Conservation (phyloP, 1,284 basidiomycete species). For the Fomitopsis palustris region DNA sequence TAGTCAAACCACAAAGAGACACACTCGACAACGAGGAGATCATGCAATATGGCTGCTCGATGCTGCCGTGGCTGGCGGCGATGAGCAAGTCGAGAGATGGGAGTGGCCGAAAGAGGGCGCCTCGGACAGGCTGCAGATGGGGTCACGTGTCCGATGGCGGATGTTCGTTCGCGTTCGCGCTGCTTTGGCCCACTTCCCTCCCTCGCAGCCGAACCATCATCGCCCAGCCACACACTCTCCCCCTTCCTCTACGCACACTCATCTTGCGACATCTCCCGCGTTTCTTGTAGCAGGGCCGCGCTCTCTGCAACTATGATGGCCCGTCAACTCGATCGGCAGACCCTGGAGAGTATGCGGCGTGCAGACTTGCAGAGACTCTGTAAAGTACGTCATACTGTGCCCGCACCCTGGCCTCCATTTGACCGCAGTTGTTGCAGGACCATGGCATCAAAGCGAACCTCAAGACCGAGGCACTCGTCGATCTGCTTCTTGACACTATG, state of each 20-base stretch:
- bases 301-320: conserved; percentile 36
- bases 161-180: conserved; percentile 10
- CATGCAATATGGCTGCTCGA: neutral
- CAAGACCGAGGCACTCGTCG: conserved; percentile 72
- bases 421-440: conserved; percentile 43
- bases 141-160: conserved; percentile 1
- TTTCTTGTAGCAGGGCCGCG: neutral
- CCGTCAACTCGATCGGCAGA: conserved; percentile 46
- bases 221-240: neutral
- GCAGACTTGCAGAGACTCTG: conserved; percentile 71
- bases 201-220: neutral
- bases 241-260: neutral
- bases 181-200: neutral
- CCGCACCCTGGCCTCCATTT: conserved; percentile 1
- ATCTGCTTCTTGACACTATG: conserved; percentile 57
- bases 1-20: neutral
- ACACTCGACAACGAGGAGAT: too few relatives aligned
- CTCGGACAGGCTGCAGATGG: neutral
- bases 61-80: neutral
- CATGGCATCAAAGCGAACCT: conserved; percentile 76
- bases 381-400: conserved; percentile 47
- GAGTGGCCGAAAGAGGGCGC: neutral
- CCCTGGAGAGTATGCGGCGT: conserved; percentile 62
- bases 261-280: neutral
- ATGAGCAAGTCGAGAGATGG: too few relatives aligned